These are phyloP conservation scores for Chaetoceros tenuissimus DNA, from an alignment of 108 stramenopile species.

Conservation along the genomic window DNA sequence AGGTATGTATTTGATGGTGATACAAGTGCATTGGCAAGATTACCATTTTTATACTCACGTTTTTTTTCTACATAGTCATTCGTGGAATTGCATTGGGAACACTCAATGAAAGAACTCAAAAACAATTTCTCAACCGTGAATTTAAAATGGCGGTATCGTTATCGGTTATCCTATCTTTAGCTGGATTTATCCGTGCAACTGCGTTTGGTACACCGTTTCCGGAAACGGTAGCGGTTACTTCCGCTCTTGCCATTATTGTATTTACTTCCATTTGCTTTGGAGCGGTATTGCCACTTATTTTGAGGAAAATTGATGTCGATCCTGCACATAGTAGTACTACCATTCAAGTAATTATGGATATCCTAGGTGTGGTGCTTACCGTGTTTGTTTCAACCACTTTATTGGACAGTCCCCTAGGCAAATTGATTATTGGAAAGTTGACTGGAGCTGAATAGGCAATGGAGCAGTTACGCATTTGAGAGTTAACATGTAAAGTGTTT, in stretches of 20 bases:
- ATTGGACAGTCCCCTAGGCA: constrained; percentile 53
- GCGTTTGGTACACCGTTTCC: constrained; percentile 52
- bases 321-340: constrained; percentile 87
- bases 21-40: neutral
- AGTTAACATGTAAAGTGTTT: too few relatives aligned
- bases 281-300: constrained; percentile 60
- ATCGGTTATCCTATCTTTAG: constrained; percentile 45
- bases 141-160: constrained; percentile 63
- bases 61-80: constrained; percentile 39
- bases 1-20: constrained; percentile 20
- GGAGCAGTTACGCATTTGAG: too few relatives aligned
- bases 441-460: neutral
- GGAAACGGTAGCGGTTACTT: constrained; percentile 72
- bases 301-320: constrained; percentile 70
- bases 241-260: constrained; percentile 69
- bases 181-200: constrained; percentile 63
- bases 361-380: constrained; percentile 63
- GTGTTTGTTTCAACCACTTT: constrained; percentile 54
- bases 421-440: constrained; percentile 19
- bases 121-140: constrained; percentile 53
- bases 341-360: constrained; percentile 75
- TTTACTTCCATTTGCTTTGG: constrained; percentile 70
- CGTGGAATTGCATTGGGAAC: constrained; percentile 75
- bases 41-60: too few relatives aligned
- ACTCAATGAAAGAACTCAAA: constrained; percentile 44